phyloP scores from a whole-genome alignment of 176 grass and related monocot species.

The Alopecurus myosuroides region DNA sequence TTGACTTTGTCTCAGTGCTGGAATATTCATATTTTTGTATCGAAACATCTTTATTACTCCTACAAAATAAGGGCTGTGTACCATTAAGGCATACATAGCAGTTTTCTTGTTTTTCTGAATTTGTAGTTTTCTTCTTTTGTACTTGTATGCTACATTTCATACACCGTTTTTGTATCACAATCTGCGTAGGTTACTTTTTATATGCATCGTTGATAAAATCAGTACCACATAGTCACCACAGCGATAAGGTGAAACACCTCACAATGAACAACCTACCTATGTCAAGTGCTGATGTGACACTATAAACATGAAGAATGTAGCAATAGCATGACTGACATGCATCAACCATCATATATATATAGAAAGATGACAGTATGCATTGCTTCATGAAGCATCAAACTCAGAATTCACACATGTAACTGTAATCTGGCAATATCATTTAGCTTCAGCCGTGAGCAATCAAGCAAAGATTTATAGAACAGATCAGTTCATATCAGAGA shows the following conservation, averaged over 20 bases:
- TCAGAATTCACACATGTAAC: neutral
- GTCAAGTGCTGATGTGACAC: neutral
- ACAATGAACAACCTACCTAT: neutral
- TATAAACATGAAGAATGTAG: neutral
- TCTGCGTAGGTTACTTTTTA: neutral
- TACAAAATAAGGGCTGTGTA: neutral
- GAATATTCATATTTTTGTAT: neutral
- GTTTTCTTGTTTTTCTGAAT: neutral
- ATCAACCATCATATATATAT: neutral
- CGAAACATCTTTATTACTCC: neutral
- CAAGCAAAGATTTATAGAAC: neutral
- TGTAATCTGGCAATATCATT: neutral
- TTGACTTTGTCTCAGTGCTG: neutral
- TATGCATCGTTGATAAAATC: neutral
- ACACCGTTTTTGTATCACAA: neutral
- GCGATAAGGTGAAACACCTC: neutral
- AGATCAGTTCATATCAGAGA: no score
- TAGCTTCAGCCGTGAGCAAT: neutral
- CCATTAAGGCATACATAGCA: neutral
- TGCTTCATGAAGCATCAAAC: slow-evolving; percentile 1
- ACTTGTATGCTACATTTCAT: neutral
- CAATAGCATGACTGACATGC: neutral
- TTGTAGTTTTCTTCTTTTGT: neutral
- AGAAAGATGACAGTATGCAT: neutral
- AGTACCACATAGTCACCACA: neutral